Evolutionary conservation across 2,329 filamentous ascomycete genomes (phyloP).

Genomic region (Helotiales sp.): DNA sequence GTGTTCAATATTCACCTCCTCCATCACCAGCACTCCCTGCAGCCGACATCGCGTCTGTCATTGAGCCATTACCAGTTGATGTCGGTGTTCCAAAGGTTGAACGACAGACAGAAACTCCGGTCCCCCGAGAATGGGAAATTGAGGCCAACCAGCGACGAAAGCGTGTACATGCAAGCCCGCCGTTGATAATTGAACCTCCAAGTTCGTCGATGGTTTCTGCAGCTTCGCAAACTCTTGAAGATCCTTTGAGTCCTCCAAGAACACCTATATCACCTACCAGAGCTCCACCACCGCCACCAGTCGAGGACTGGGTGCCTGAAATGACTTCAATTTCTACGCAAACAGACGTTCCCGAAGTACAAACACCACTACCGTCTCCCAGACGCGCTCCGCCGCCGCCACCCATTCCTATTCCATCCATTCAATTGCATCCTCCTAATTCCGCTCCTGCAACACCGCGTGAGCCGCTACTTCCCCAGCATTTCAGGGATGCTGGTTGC

Average conservation of each 20-base stretch:
- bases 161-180: constrained; percentile 61
- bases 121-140: constrained; percentile 58
- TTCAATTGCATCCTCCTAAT: constrained; percentile 86
- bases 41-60: constrained; percentile 47
- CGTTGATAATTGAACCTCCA: constrained; percentile 55
- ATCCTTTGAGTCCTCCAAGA: constrained; percentile 67
- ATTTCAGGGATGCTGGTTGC: constrained; percentile 80
- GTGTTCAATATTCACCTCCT: constrained; percentile 82
- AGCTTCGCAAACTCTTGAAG: constrained; percentile 65
- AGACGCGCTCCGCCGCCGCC: constrained; percentile 43
- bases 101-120: constrained; percentile 42
- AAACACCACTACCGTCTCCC: constrained; percentile 28
- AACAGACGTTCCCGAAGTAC: constrained; percentile 50
- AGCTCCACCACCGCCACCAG: constrained; percentile 48
- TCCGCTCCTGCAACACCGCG: constrained; percentile 82
- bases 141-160: constrained; percentile 78
- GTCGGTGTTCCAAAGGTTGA: constrained; percentile 26
- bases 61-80: constrained; percentile 48
- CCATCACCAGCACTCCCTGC: constrained; percentile 66
- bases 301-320: constrained; percentile 40
- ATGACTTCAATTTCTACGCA: constrained; percentile 67
- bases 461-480: constrained; percentile 76
- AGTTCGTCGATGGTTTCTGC: constrained; percentile 65
- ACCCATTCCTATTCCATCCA: constrained; percentile 72
- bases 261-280: constrained; percentile 62